A percentile compares a stretch with the other conserved stretches of the same genome.
Conservation (phyloP, 2,329 filamentous ascomycete genomes). For the Cercospora nicotianae region DNA sequence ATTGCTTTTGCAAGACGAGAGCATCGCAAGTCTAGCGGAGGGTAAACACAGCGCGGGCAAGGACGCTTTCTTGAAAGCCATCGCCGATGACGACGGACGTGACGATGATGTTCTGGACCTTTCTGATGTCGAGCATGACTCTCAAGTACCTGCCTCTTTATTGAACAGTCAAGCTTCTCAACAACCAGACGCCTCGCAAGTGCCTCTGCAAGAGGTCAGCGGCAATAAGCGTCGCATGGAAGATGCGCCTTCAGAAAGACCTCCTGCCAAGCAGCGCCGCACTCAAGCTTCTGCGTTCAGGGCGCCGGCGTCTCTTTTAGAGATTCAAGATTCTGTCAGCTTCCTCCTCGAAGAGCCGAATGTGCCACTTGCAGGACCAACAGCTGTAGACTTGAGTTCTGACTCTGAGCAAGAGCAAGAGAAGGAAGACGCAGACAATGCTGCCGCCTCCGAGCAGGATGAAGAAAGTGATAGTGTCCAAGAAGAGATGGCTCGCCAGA, state of each 20-base stretch:
- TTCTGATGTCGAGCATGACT: slow-evolving; percentile 56
- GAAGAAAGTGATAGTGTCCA: slow-evolving; percentile 52
- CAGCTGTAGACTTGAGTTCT: slow-evolving; percentile 57
- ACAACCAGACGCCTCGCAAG: slow-evolving; percentile 12
- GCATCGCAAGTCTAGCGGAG: slow-evolving; percentile 73
- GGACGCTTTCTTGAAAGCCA: slow-evolving; percentile 82
- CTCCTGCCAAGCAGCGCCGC: slow-evolving; percentile 35
- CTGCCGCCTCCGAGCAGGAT: background rate
- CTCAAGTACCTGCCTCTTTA: slow-evolving; percentile 41
- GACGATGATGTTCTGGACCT: slow-evolving; percentile 70
- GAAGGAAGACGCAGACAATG: slow-evolving; percentile 46
- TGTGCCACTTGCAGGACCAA: slow-evolving; percentile 25
- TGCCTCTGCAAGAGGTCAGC: slow-evolving; percentile 32
- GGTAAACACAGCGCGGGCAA: slow-evolving; percentile 61
- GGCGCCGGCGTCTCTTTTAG: slow-evolving; percentile 72
- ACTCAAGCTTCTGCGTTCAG: slow-evolving; percentile 44
- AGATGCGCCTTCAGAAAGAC: slow-evolving; percentile 43
- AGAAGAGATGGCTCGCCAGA: slow-evolving; percentile 30
- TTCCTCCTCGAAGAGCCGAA: slow-evolving; percentile 71
- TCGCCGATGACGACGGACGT: slow-evolving; percentile 67
- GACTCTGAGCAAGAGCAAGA: slow-evolving; percentile 45
- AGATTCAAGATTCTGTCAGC: slow-evolving; percentile 81
- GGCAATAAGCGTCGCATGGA: slow-evolving; percentile 35
- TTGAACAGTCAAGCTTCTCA: slow-evolving; percentile 32
- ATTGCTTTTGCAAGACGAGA: slow-evolving; percentile 82